Evolutionary conservation across 495 filamentous ascomycete genomes (phyloP).

Genomic region (Jackrogersella multiformis): DNA sequence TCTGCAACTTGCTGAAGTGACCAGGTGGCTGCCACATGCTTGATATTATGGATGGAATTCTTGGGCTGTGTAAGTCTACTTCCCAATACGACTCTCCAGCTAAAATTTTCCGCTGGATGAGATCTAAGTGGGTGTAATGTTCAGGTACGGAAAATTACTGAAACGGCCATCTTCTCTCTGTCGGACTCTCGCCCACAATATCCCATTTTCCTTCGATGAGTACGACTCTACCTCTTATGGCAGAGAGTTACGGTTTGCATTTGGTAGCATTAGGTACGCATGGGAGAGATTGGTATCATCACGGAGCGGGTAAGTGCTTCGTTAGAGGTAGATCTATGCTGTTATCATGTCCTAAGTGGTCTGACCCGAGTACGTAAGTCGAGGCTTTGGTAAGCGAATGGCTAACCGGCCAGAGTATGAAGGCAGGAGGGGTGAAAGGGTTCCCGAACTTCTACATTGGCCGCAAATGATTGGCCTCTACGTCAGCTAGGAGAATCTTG

Average conservation of each 20-base stretch:
- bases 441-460: conserved; percentile 8
- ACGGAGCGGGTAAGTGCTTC: conserved; percentile 14
- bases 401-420: conserved; percentile 5
- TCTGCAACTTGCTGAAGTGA: conserved; percentile 10
- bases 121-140: conserved; percentile 36
- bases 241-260: conserved; percentile 7
- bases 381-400: conserved; percentile 11
- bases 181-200: conserved; percentile 25
- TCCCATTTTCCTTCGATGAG: conserved; percentile 21
- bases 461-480: conserved; percentile 13
- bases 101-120: conserved; percentile 25
- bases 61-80: conserved; percentile 24
- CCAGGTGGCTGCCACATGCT: conserved; percentile 42
- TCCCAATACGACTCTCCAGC: conserved; percentile 23
- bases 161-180: conserved; percentile 18
- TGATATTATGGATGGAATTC: conserved; percentile 30
- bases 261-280: conserved; percentile 35
- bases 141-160: conserved; percentile 33
- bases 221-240: conserved; percentile 25
- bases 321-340: neutral
- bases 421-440: neutral
- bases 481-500: conserved; percentile 9
- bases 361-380: neutral
- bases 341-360: conserved; percentile 9
- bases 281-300: conserved; percentile 15